Percentiles rank a stretch among this genome's conserved stretches.
phyloP scores from a whole-genome alignment of 2,329 filamentous ascomycete genomes.

The Fulvia fulva region DNA sequence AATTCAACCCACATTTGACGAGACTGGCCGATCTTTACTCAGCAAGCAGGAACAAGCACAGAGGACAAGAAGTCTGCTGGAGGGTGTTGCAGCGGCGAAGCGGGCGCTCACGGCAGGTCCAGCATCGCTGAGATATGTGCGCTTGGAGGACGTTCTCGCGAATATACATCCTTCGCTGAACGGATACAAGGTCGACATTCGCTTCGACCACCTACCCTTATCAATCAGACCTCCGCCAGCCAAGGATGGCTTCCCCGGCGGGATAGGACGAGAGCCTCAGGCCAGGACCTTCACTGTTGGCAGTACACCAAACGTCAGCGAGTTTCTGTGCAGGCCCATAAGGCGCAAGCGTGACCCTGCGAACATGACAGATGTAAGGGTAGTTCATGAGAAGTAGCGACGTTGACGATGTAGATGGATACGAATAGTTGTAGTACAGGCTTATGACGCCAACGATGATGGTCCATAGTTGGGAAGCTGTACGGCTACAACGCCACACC shows the following conservation, averaged over 20 bases:
- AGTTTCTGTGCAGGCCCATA: neutral
- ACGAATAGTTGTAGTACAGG: neutral
- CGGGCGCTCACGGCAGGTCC: neutral
- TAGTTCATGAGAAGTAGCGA: neutral
- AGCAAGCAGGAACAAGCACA: neutral
- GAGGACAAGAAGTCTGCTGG: neutral
- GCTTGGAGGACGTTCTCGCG: conserved; percentile 18
- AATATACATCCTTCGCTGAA: conserved; percentile 13
- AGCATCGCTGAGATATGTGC: conserved; percentile 20
- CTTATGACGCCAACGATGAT: neutral
- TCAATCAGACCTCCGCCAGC: neutral
- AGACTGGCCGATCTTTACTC: neutral
- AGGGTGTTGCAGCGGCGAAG: neutral
- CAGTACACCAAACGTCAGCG: neutral
- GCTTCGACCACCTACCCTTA: conserved; percentile 12
- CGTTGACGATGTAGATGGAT: neutral
- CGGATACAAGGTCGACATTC: conserved; percentile 13
- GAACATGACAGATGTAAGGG: neutral
- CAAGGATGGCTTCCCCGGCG: conserved; percentile 11
- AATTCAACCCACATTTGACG: conserved; percentile 4
- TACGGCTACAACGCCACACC: neutral
- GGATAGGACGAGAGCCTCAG: conserved; percentile 2
- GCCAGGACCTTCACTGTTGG: conserved; percentile 12
- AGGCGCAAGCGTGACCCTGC: neutral
- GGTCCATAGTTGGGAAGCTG: neutral